phyloP scores from a whole-genome alignment of 108 stramenopile genomes.

The Cyclostephanos invisitatus region DNA sequence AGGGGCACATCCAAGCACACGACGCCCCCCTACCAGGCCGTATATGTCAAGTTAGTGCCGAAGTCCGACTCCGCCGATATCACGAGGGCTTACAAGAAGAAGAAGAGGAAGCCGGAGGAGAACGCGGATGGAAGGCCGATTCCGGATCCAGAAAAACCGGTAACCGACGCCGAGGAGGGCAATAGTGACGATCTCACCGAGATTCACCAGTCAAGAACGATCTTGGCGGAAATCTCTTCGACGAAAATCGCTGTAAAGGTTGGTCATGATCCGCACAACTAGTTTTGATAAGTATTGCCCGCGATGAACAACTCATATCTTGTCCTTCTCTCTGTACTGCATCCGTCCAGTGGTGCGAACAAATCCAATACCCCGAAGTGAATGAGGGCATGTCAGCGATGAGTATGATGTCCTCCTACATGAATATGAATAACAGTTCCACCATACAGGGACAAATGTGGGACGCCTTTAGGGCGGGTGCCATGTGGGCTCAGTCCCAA shows the following conservation, averaged over 20 bases:
- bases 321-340: not conserved
- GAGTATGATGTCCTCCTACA: not conserved
- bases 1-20: slow-evolving; percentile 10
- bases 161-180: not conserved
- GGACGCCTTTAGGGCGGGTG: slow-evolving; percentile 12
- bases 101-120: slow-evolving; percentile 18
- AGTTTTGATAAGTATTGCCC: not conserved
- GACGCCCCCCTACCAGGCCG: slow-evolving; percentile 17
- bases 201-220: slow-evolving; percentile 13
- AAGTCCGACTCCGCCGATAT: not conserved
- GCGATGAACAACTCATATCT: not conserved
- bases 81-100: not conserved
- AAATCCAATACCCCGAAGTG: slow-evolving; percentile 9
- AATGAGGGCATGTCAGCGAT: not conserved
- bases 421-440: not conserved
- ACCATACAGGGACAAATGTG: slow-evolving; percentile 14
- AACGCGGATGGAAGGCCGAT: slow-evolving; percentile 5
- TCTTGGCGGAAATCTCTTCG: slow-evolving; percentile 2
- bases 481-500: slow-evolving; percentile 11
- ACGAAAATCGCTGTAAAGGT: slow-evolving; percentile 9
- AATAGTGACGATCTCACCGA: slow-evolving; percentile 7
- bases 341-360: slow-evolving; percentile 14
- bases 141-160: slow-evolving; percentile 2
- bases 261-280: not conserved
- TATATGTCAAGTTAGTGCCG: slow-evolving; percentile 15